Evolutionary conservation across 805 yeast species (phyloP), one percentile per base, ranked within the genome.

Genomic region (Kurtzmaniella cleridarum): DNA sequence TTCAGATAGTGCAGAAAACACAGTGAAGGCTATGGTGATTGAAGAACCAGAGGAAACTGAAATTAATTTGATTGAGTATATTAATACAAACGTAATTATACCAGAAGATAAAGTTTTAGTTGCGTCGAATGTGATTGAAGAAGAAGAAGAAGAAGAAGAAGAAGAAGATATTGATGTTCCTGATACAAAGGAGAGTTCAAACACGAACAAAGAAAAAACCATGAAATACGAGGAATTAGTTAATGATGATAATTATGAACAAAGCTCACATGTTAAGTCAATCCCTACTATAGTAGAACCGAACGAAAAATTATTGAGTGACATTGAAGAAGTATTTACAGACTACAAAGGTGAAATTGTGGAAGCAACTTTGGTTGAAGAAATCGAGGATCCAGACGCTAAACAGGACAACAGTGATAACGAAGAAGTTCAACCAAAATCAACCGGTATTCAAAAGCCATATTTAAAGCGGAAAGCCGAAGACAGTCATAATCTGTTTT

Each of bases 21-120:
- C 7, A 13, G 20, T 26, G 10, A 16, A 30, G 9, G 30, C 34
- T 27, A 20, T 10, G 14, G 20, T 26, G 10, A 16, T 16, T 36
- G 31, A 37, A 37, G 37, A 31, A 30, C 16, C 27, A 32, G 10
- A 32, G 14, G 26, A 36, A 15, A 23, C 11, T n/a, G 41, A 34
- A 20, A 23, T 29, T 13, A 29, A 32, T 13, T 41, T 37, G 28
- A 44, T 28, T 17, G 49, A 51, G 13, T 52, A 48, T 27, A 50
- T 53, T 26, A 53, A 47, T 20, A 32, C 35, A 10, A 32, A 7
- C 9, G 15, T 32, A 8, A 27, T 11, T 10, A 14, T 32, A 5
- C 24, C 30, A 9, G 34, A 20, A 11, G 38, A 29, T 15, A 36
- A 32, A 20, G 28, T 30, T 6, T 11, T 41, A 12, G 30, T n/a